Conservation (phyloP, 2,329 filamentous ascomycete genomes). For the Colletotrichum acutatum region DNA sequence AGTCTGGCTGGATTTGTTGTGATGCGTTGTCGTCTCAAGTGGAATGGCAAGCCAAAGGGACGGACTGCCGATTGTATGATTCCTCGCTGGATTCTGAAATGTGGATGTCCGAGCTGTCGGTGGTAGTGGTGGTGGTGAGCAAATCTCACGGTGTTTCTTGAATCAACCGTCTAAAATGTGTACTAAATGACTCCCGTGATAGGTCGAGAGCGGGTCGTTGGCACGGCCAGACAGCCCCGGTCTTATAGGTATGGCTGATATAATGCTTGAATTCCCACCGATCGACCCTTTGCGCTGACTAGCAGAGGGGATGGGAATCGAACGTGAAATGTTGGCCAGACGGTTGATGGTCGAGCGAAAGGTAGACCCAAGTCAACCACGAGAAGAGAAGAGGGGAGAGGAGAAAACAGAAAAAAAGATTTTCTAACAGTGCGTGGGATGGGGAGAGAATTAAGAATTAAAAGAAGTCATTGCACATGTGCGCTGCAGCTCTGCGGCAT, state of each 20-base stretch:
- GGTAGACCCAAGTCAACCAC: constrained; percentile 30
- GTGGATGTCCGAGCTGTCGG: constrained; percentile 18
- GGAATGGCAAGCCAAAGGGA: not conserved
- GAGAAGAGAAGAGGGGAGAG: constrained; percentile 16
- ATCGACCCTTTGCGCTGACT: constrained; percentile 12
- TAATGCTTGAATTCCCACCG: constrained; percentile 7
- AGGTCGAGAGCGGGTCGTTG: constrained; percentile 14
- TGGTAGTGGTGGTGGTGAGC: not conserved
- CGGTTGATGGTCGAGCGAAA: constrained; percentile 6
- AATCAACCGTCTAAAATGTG: constrained; percentile 7
- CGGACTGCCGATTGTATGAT: not conserved
- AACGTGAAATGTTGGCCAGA: not conserved
- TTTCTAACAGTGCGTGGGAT: constrained; percentile 22
- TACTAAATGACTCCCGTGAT: constrained; percentile 20
- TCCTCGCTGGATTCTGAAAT: not conserved
- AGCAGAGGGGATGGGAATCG: not conserved
- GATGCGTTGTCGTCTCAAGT: not conserved
- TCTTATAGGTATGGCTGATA: constrained; percentile 28
- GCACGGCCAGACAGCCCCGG: constrained; percentile 25
- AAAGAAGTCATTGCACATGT: constrained; percentile 33
- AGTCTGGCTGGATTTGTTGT: not conserved
- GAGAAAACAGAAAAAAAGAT: not conserved
- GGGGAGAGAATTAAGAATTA: constrained; percentile 25
- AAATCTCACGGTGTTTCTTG: not conserved
- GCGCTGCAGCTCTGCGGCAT: constrained; percentile 29